These are phyloP conservation scores for Fusarium mangiferae DNA, from an alignment of 2,329 filamentous ascomycete genomes.

Conservation along the genomic window DNA sequence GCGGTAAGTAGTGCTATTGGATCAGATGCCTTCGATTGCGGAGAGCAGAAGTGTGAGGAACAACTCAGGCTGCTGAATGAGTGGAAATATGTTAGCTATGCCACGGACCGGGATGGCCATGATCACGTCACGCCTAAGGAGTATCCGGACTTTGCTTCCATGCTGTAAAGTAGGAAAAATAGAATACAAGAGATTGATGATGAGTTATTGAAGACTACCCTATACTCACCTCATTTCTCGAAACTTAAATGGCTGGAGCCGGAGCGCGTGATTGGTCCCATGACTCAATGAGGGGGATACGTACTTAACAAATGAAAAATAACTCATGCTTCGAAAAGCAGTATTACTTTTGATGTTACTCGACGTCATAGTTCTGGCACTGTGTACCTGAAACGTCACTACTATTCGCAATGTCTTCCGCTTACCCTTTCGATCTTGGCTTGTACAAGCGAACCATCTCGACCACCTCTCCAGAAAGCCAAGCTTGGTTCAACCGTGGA, in stretches of 20 bases:
- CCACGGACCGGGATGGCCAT: neutral
- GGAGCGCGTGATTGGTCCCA: neutral
- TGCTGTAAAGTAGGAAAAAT: no score
- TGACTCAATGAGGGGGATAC: neutral
- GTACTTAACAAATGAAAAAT: neutral
- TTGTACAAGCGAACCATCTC: conserved; percentile 12
- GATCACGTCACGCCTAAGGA: neutral
- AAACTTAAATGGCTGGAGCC: no score
- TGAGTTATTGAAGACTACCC: neutral
- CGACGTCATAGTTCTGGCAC: no score
- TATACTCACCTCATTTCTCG: fast-evolving
- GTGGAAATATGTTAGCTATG: neutral
- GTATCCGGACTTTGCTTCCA: neutral
- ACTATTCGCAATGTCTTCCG: neutral
- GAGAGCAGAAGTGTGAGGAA: neutral
- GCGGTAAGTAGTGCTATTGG: neutral
- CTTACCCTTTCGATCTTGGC: conserved; percentile 16
- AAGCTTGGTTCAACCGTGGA: conserved; percentile 77
- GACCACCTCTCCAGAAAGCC: conserved; percentile 38
- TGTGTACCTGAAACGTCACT: neutral
- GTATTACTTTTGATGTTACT: neutral
- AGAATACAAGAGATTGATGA: no score
- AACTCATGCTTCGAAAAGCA: neutral
- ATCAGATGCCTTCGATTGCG: neutral
- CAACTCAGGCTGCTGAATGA: neutral